Percentiles rank a stretch among this genome's conserved stretches.
Evolutionary conservation across 352 stramenopile species (phyloP).

Genomic region (Pythium folliculosum): DNA sequence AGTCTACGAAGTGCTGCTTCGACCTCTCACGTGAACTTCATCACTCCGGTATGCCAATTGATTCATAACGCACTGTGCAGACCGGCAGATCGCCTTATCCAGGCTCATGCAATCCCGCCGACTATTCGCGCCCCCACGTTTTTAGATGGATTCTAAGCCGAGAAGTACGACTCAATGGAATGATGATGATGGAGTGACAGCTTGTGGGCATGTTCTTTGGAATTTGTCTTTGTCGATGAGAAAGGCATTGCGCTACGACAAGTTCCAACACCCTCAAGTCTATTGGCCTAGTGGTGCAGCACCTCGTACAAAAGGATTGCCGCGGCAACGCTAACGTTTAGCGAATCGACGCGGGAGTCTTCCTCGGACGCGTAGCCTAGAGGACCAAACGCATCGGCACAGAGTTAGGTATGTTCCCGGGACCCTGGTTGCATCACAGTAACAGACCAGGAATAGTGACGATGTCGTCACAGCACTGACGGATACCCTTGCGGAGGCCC

Average conservation of each 20-base stretch:
- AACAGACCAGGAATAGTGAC: constrained; percentile 63
- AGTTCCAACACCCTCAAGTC: neutral
- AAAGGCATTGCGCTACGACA: too few species aligned
- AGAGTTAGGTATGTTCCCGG: neutral
- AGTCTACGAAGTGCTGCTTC: constrained; percentile 4
- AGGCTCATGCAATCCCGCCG: neutral
- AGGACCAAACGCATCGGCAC: neutral
- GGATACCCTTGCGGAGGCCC: constrained; percentile 71
- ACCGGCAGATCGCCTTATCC: neutral
- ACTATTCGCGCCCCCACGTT: neutral
- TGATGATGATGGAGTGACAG: too few species aligned
- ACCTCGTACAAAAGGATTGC: constrained; percentile 81
- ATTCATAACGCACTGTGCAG: constrained; percentile 12
- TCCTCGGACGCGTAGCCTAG: constrained; percentile 52
- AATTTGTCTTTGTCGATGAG: neutral
- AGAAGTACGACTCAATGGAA: neutral
- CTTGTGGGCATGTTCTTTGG: neutral
- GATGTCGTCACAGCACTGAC: constrained; percentile 71
- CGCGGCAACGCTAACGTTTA: constrained; percentile 80
- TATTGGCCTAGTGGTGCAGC: constrained; percentile 50
- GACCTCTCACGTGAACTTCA: neutral
- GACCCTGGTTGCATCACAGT: neutral
- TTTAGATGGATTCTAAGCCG: neutral
- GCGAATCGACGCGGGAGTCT: constrained; percentile 73
- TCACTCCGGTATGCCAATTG: neutral